These are phyloP conservation scores for Epichloe uncinata DNA, from an alignment of 2,329 filamentous ascomycete species.

Conservation along the genomic window DNA sequence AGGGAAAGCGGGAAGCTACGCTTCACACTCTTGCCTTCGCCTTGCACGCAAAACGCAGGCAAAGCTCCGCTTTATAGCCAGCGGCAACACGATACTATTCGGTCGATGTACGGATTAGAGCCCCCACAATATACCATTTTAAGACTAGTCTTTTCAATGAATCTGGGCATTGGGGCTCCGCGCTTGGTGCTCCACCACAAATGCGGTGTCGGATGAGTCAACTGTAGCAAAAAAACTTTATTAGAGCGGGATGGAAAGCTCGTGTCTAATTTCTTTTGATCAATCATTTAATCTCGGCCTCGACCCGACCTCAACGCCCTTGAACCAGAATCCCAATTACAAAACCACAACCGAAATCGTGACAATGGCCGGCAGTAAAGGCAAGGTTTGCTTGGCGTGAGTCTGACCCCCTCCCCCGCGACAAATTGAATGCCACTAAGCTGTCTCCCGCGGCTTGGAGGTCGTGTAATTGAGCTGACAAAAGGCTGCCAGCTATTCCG, in stretches of 20 bases:
- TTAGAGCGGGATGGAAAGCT: not conserved
- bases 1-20: too few relatives aligned
- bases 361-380: slow-evolving; percentile 1
- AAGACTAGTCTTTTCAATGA: not conserved
- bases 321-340: not conserved
- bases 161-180: not conserved
- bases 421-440: not conserved
- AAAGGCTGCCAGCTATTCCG: not conserved
- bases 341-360: too few relatives aligned
- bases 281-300: not conserved
- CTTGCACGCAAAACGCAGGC: too few relatives aligned
- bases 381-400: slow-evolving; percentile 2
- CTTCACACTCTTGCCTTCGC: too few relatives aligned
- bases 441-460: not conserved
- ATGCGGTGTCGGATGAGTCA: slow-evolving; percentile 1
- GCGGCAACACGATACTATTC: too few relatives aligned
- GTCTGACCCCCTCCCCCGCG: not conserved
- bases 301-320: not conserved
- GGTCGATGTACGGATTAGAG: too few relatives aligned
- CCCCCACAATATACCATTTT: not conserved
- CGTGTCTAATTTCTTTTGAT: not conserved
- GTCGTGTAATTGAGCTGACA: not conserved
- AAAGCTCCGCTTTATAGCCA: too few relatives aligned
- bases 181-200: not conserved
- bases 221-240: not conserved